Base-by-base conservation (phyloP, 345 rosid genomes). In the Salix brachista region DNA sequence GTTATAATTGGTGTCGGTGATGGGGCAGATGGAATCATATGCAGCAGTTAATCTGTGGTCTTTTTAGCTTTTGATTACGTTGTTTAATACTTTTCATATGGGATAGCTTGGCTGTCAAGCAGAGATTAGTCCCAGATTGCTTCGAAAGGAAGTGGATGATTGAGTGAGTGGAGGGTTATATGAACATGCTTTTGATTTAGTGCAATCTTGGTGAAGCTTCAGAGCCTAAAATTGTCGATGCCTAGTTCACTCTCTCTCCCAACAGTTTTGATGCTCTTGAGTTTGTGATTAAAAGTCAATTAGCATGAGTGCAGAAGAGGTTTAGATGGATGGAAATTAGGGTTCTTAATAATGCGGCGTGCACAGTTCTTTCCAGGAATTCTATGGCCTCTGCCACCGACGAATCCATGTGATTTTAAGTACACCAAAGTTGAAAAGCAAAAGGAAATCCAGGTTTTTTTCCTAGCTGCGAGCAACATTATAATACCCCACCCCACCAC, bases 391-490 rank as follows among this genome's bases (percentile, higher is more conserved):
- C 46, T 39, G 68, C 62, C 73, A 66, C 77, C 74, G 28, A 69
- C 67, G 58, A 73, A 10, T 46, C 25, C 81, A 67, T 71, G 70
- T 74, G 73, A n/a, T 17, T 1, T 8, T 34, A 30, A 65, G 3
- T 2, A 23, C 4, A 10, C 26, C 25, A 6, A 19, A 39, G 48
- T 3, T 10, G 11, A 23, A 25, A 67, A 42, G 11, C 17, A 34
- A 23, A 61, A 30, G 34, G 69, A 21, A 52, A 72, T 66, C 41
- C 34, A 61, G 19, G 67, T 36, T 42, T 75, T 77, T 28, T 77
- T 75, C 81, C 81, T 41, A 88, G 88, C 86, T 91, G 91, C 82
- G 86, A 78, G 79, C 80, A 85, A 80, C 84, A 85, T 85, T 83
- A 39, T 18, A 25, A 44, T 26, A 46, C 83, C 82, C 87, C 80